Evolutionary conservation across 2,329 filamentous ascomycete species (phyloP).

Genomic region (Colletotrichum truncatum): DNA sequence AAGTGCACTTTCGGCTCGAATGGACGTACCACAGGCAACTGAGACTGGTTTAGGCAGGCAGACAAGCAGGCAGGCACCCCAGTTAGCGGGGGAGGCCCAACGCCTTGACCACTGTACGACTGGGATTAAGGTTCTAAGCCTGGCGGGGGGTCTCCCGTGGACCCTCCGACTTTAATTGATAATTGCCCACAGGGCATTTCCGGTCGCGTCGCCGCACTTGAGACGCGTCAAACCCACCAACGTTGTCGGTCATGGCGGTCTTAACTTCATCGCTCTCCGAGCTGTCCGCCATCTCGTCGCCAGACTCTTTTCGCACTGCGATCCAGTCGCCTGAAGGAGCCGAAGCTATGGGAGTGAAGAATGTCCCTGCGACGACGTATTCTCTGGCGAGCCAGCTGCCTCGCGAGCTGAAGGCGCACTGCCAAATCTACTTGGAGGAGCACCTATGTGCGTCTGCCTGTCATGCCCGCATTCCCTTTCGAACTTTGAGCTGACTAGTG

Average conservation of each 20-base stretch:
- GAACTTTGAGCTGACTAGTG: background rate
- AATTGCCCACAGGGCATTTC: slow-evolving; percentile 1
- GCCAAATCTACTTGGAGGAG: slow-evolving; percentile 80
- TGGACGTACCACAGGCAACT: too few relatives aligned
- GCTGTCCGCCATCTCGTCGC: slow-evolving; percentile 13
- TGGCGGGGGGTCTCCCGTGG: background rate
- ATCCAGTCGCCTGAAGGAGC: slow-evolving; percentile 9
- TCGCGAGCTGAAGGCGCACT: slow-evolving; percentile 71
- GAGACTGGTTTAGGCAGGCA: background rate
- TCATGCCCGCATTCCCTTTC: background rate
- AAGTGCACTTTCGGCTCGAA: too few relatives aligned
- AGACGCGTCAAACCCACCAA: slow-evolving; percentile 23
- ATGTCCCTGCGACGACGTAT: background rate
- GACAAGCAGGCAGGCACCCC: background rate
- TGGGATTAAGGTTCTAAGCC: background rate
- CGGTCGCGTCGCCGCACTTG: slow-evolving; percentile 14
- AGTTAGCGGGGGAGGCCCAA: background rate
- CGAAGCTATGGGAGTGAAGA: background rate
- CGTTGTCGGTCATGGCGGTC: background rate
- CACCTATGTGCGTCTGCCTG: slow-evolving; percentile 65
- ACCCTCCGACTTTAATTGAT: slow-evolving; percentile 21
- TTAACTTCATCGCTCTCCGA: background rate
- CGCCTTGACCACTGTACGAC: background rate
- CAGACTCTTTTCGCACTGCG: slow-evolving; percentile 21
- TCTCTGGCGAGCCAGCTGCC: slow-evolving; percentile 60